Base-by-base conservation (phyloP, 306 rosid species). In the Inga oerstediana region DNA sequence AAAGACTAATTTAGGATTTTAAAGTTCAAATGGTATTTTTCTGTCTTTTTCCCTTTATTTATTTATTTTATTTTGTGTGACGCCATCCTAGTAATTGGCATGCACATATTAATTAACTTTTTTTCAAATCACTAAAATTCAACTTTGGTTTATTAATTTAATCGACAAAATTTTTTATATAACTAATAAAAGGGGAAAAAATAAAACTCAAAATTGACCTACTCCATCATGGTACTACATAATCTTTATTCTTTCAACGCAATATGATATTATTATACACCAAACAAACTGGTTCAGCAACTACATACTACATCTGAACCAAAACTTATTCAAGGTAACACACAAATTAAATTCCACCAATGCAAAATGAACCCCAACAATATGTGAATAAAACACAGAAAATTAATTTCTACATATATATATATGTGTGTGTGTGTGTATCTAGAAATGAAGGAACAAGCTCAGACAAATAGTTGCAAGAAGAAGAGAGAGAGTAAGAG, bases 401-500 rank as follows among this genome's bases (percentile, higher is more conserved):
- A 58, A 58, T n/a, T n/a, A 17, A 11, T 37, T 3, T 4, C 4
- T 4, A 35, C 0, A 35, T 4, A 35, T 35, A 35, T 35, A 0
- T 35, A 0, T 32, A 0, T 32, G 3, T 32, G 3, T 14, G 27
- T 62, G 3, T 12, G 1, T 27, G 1, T 32, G 0, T 30, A 14
- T 71, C 76, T 88, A 79, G 76, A 85, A 78, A 20, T 7, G 72
- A 48, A 66, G 66, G 24, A 83, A 39, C 24, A 78, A 41, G 39
- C 59, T 79, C 22, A 81, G 37, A 73, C 80, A 71, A n/a, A 78
- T 46, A 49, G 86, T 74, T 19, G 80, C 20, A 17, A 81, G 35
- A 74, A 80, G 56, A 43, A 83, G 27, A 74, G 82, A 52, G 45
- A 70, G 75, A 45, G 87, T 35, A 70, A 87, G 41, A 44, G 82